phyloP scores from a whole-genome alignment of 2,329 filamentous ascomycete species.

The Colletotrichum liaoningense region DNA sequence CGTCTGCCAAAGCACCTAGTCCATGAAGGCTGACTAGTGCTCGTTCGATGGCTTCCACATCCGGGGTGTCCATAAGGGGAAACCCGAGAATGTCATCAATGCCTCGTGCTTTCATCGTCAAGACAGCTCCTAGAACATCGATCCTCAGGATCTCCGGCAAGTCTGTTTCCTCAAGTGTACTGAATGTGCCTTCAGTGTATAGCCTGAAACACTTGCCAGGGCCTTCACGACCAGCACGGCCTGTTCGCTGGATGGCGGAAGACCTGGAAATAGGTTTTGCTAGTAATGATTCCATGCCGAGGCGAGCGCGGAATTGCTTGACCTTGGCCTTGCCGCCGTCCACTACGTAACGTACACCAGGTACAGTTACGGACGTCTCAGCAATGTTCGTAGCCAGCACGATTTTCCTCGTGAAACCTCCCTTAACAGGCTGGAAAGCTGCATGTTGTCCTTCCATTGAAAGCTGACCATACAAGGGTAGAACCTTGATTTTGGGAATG shows the following conservation, averaged over 20 bases:
- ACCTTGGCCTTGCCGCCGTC: slow-evolving; percentile 95
- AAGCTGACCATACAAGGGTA: slow-evolving; percentile 90
- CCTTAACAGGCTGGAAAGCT: slow-evolving; percentile 82
- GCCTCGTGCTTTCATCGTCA: slow-evolving; percentile 94
- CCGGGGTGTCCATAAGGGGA: slow-evolving; percentile 85
- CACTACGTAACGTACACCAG: slow-evolving; percentile 90
- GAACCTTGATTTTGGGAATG: slow-evolving; percentile 77
- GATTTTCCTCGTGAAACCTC: slow-evolving; percentile 83
- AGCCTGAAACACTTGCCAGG: slow-evolving; percentile 90
- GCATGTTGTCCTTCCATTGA: slow-evolving; percentile 87
- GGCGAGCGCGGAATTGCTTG: slow-evolving; percentile 86
- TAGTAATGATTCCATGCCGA: slow-evolving; percentile 91
- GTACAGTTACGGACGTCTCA: slow-evolving; percentile 97
- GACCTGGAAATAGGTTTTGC: slow-evolving; percentile 93
- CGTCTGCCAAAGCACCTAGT: slow-evolving; percentile 79
- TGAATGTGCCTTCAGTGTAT: slow-evolving; percentile 85
- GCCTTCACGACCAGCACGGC: slow-evolving; percentile 92
- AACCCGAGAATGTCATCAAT: slow-evolving; percentile 86
- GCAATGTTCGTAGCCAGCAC: slow-evolving; percentile 97
- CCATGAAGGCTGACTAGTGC: slow-evolving; percentile 84
- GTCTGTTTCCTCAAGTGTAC: slow-evolving; percentile 76
- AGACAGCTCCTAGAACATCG: slow-evolving; percentile 85
- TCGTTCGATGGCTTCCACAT: slow-evolving; percentile 81
- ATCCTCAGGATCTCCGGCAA: slow-evolving; percentile 91
- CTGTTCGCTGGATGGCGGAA: slow-evolving; percentile 90